phyloP scores from a whole-genome alignment of 768 basidiomycete species.

The Boletales sp. region DNA sequence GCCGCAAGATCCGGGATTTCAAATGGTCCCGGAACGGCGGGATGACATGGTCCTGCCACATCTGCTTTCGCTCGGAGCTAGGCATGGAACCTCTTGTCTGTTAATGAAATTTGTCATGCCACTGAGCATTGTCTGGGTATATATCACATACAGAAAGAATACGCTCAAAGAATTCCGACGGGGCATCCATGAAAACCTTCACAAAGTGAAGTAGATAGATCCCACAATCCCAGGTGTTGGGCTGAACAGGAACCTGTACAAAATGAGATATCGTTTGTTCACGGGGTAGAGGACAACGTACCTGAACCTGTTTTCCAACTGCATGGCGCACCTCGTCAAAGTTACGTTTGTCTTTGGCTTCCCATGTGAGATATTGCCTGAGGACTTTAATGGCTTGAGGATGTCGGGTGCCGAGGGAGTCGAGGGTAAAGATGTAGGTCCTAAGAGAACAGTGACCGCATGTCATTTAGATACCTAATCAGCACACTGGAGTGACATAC shows the following conservation, averaged over 20 bases:
- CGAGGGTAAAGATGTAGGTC: constrained; percentile 82
- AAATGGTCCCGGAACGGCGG: constrained; percentile 46
- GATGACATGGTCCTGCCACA: constrained; percentile 54
- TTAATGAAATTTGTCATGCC: constrained; percentile 7
- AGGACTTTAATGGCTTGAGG: constrained; percentile 60
- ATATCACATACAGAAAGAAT: constrained; percentile 37
- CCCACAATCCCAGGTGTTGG: constrained; percentile 91
- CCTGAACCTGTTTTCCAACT: constrained; percentile 49
- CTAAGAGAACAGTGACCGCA: constrained; percentile 33
- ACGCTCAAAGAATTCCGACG: constrained; percentile 44
- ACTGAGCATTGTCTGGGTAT: background rate
- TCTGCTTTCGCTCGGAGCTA: constrained; percentile 37
- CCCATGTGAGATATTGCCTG: constrained; percentile 61
- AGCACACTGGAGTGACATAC: constrained; percentile 13
- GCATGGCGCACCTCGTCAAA: constrained; percentile 37
- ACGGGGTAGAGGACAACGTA: constrained; percentile 27
- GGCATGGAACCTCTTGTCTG: constrained; percentile 31
- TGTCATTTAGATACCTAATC: background rate
- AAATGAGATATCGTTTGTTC: background rate
- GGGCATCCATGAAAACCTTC: constrained; percentile 67
- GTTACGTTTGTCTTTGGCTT: constrained; percentile 72
- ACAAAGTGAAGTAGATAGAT: constrained; percentile 88
- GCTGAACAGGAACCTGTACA: constrained; percentile 78
- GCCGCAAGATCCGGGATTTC: constrained; percentile 34
- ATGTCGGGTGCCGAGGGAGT: constrained; percentile 82